Conservation (phyloP, 1,284 basidiomycete genomes). For the Moesziomyces antarcticus region DNA sequence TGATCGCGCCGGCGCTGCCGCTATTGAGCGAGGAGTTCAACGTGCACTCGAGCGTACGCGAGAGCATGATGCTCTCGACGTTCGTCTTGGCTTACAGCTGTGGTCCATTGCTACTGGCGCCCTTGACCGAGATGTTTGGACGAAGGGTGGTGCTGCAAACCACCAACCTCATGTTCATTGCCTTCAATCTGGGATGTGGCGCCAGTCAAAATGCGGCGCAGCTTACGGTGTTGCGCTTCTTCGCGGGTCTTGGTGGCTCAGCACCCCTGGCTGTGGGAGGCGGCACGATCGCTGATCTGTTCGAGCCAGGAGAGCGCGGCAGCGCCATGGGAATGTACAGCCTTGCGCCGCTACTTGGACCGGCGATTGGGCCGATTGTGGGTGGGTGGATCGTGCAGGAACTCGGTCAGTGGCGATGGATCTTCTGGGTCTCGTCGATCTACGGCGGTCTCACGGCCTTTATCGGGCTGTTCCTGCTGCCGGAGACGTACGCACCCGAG, state of each 20-base stretch:
- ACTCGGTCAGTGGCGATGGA: slow-evolving; percentile 46
- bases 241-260: slow-evolving; percentile 74
- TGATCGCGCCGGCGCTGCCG: slow-evolving; percentile 61
- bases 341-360: slow-evolving; percentile 69
- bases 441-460: slow-evolving; percentile 49
- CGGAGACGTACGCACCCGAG: slow-evolving; percentile 67
- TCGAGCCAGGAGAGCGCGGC: slow-evolving; percentile 77
- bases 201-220: slow-evolving; percentile 40
- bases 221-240: slow-evolving; percentile 74
- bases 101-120: slow-evolving; percentile 65
- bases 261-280: slow-evolving; percentile 71
- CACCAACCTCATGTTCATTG: slow-evolving; percentile 57
- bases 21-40: slow-evolving; percentile 47
- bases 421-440: slow-evolving; percentile 52
- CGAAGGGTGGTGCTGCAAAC: slow-evolving; percentile 53
- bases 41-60: slow-evolving; percentile 27
- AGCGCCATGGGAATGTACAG: slow-evolving; percentile 78
- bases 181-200: slow-evolving; percentile 61
- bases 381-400: slow-evolving; percentile 54
- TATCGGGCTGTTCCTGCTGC: slow-evolving; percentile 51
- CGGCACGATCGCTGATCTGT: slow-evolving; percentile 73
- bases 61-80: slow-evolving; percentile 53
- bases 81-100: slow-evolving; percentile 59
- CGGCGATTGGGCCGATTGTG: slow-evolving; percentile 48
- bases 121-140: slow-evolving; percentile 73